Base-by-base conservation (phyloP, 2,329 filamentous ascomycete genomes). In the Pseudogymnoascus sp. region DNA sequence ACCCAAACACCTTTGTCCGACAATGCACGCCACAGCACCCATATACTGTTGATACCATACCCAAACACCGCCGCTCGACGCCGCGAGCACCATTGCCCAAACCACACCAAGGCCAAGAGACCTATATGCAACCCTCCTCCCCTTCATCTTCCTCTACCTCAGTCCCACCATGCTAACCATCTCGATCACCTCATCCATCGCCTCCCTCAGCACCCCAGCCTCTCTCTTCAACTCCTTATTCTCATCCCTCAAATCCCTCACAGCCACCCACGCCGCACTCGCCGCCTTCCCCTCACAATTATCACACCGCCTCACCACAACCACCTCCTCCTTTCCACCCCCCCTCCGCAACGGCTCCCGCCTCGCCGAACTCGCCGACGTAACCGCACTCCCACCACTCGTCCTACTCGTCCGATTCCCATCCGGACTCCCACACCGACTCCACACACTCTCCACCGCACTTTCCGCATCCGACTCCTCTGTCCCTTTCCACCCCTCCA, bases 181-280 rank as follows among this genome's bases (percentile, higher is more conserved):
- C 69, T 87, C 84, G 62, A 88, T 72, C 1, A 84, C 85, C 5
- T 81, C 80, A 37, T 88, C 85, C 4, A 88, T 81, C 3, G 80
- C 84, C 2, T 75, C 77, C 74, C 88, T 85, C 2, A 88, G 72
- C 67, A 84, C 77, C 16, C 79, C 78, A 3, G 88, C 83, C 18
- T 84, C 76, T 40, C 79, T 77, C 76, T 88, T 88, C 60, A 88
- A 72, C 7, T 80, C 79, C 69, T 77, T 81, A 67, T 88, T 88
- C 76, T 88, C 86, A 56, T 84, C 82, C 40, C 83, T 77, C 64
- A 88, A 73, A 56, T 87, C 66, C 61, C 80, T 79, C n/a, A 86
- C 85, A 3, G 85, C 86, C 69, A 88, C 81, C 85, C 85, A 88
- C 3, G 85, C 85, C 38, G 84, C 78, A 66, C 82, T 84, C 11